A percentile compares a stretch with the other conserved stretches of the same genome.
Conservation (phyloP, 2,329 filamentous ascomycete species). For the Penicillium fuscoglaucum region DNA sequence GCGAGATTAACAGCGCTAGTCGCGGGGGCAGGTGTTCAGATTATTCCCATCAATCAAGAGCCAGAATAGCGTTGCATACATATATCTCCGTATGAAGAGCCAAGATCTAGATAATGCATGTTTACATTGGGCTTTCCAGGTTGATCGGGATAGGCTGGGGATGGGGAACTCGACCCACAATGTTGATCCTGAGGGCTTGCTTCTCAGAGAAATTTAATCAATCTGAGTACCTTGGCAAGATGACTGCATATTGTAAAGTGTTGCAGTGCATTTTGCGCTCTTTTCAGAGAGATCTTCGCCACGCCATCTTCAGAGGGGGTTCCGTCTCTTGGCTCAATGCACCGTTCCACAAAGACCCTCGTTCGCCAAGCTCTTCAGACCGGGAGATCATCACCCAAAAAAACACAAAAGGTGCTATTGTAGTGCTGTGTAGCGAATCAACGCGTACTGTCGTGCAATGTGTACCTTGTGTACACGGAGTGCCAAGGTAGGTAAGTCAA, state of each 20-base stretch:
- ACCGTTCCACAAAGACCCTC: conserved; percentile 9
- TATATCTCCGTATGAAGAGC: neutral
- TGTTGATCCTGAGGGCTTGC: neutral
- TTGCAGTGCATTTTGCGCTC: neutral
- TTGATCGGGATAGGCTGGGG: neutral
- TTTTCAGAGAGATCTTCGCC: conserved; percentile 4
- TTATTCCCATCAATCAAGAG: conserved; percentile 4
- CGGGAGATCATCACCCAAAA: conserved; percentile 17
- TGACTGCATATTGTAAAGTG: conserved; percentile 1
- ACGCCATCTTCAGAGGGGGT: neutral
- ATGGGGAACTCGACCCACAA: neutral
- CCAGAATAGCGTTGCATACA: neutral
- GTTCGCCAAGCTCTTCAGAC: conserved; percentile 17
- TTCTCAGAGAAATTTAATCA: neutral
- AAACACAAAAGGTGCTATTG: neutral
- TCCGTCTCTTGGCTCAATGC: conserved; percentile 3
- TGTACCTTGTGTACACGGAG: neutral
- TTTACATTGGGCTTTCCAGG: neutral
- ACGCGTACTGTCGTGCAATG: neutral
- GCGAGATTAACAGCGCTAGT: neutral
- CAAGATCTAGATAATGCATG: neutral
- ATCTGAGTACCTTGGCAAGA: conserved; percentile 1
- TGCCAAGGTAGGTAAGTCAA: neutral
- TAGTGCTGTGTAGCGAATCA: neutral
- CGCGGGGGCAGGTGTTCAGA: neutral